Evolutionary conservation across 441 rosid genomes (phyloP).

Genomic region (Corymbia calophylla): DNA sequence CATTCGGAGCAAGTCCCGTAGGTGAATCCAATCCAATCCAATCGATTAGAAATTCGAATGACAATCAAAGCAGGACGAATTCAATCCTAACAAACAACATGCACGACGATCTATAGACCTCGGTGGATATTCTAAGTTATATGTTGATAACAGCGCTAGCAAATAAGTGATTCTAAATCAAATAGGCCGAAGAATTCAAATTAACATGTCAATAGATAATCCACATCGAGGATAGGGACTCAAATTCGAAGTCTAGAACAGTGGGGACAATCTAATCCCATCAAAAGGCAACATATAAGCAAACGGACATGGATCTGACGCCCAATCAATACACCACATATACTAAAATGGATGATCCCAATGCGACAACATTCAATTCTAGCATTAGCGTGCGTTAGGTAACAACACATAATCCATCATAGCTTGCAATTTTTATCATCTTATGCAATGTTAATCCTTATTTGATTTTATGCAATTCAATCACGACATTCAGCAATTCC

Average conservation of each 20-base stretch:
- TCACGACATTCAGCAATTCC: neutral
- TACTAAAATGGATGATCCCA: neutral
- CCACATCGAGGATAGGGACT: fast-evolving
- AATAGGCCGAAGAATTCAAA: neutral
- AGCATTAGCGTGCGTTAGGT: neutral
- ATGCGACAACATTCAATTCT: neutral
- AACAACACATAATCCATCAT: no score
- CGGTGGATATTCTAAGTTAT: fast-evolving
- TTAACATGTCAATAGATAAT: neutral
- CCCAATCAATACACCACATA: no score
- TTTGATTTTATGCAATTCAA: neutral
- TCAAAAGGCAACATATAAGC: no score
- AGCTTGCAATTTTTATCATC: neutral
- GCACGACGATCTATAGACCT: neutral
- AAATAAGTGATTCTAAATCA: fast-evolving
- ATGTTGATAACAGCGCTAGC: fast-evolving
- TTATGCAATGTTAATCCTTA: neutral
- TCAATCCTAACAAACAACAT: neutral
- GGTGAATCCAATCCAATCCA: neutral
- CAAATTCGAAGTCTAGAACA: neutral
- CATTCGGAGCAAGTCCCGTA: neutral
- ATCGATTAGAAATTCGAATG: neutral
- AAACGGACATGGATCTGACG: no score
- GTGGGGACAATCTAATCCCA: neutral
- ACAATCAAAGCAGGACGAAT: neutral